These are phyloP conservation scores for Pyricularia grisea DNA, from an alignment of 2,329 filamentous ascomycete species.

Conservation along the genomic window DNA sequence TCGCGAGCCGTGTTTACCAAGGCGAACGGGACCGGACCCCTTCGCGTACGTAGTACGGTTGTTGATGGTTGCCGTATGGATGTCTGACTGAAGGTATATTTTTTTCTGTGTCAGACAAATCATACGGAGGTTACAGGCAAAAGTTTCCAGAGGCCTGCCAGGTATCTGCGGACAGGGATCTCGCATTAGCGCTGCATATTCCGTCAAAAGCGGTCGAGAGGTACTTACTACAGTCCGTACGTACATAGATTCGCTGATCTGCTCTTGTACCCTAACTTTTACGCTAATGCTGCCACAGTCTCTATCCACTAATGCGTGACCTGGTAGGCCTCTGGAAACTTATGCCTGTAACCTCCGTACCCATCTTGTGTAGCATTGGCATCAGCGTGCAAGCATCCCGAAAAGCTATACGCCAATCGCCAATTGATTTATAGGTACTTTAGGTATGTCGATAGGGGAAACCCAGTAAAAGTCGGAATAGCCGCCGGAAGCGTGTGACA, in stretches of 20 bases:
- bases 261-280: too few relatives aligned
- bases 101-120: neutral
- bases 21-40: neutral
- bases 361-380: neutral
- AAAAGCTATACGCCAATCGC: neutral
- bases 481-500: neutral
- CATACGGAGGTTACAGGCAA: neutral
- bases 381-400: neutral
- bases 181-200: too few relatives aligned
- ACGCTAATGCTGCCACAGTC: too few relatives aligned
- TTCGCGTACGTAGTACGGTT: neutral
- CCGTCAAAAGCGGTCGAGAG: too few relatives aligned
- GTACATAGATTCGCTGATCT: too few relatives aligned
- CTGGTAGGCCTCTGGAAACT: too few relatives aligned
- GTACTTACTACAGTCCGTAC: too few relatives aligned
- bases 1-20: neutral
- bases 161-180: too few relatives aligned
- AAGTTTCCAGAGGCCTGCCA: too few relatives aligned
- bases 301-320: too few relatives aligned
- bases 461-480: neutral
- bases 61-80: neutral
- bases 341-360: too few relatives aligned
- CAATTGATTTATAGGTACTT: neutral
- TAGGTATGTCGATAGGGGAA: neutral
- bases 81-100: neutral